Conservation (phyloP, 129 eudicot genomes). For the Ambrosia artemisiifolia region DNA sequence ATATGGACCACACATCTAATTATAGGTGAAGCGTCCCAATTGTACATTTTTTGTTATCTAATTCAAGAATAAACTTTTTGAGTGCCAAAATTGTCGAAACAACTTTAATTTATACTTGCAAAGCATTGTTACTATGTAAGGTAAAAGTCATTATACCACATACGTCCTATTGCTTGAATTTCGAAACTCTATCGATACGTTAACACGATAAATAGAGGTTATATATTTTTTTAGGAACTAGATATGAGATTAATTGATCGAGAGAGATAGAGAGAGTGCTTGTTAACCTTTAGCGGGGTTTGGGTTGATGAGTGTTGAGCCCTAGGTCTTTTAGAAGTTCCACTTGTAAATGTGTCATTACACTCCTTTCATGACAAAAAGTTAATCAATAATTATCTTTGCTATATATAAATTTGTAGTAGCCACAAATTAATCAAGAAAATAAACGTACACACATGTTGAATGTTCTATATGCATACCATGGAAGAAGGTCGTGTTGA, state of each 20-base stretch:
- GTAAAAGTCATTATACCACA: not conserved
- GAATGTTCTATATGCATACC: constrained; percentile 14
- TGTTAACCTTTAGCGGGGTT: constrained; percentile 73
- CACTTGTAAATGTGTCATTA: constrained; percentile 56
- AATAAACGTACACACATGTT: not conserved
- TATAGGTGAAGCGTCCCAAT: constrained; percentile 1
- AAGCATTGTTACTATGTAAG: not conserved
- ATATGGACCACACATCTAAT: constrained; percentile 21
- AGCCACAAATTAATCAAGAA: constrained; percentile 7
- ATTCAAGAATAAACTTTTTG: not conserved
- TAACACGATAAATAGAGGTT: not conserved
- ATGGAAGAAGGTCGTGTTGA: constrained; percentile 21
- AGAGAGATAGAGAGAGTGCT: constrained; percentile 6
- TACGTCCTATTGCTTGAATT: not conserved
- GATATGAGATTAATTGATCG: not conserved
- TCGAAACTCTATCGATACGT: not conserved
- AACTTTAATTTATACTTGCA: not conserved
- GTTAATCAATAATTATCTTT: constrained; percentile 12
- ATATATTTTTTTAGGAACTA: not conserved
- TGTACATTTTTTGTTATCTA: not conserved
- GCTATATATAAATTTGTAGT: not conserved
- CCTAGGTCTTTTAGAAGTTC: constrained; percentile 66
- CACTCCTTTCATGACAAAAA: constrained; percentile 35
- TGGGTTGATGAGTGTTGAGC: constrained; percentile 65
- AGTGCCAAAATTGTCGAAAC: not conserved